Base-by-base conservation (phyloP, 352 stramenopile species). In the Albugo candida region DNA sequence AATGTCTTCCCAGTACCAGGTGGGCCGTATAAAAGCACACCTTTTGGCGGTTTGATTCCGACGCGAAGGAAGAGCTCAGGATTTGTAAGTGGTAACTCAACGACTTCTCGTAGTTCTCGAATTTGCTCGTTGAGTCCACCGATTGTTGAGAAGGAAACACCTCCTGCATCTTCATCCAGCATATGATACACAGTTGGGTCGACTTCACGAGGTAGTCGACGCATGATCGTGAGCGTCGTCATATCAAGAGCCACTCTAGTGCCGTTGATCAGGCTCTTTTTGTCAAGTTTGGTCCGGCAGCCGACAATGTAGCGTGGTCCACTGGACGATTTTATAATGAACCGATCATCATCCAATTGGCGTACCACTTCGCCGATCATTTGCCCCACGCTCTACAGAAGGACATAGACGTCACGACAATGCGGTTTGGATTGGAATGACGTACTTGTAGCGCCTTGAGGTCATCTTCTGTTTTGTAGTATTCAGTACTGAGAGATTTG, bases 141-240 rank as follows among this genome's bases (percentile, higher is more conserved):
- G 59, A 99, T 98, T 64, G 93, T 92, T 41, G 71, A 91, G 71
- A 98, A 99, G 36, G 82, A 95, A 45, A 99, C 84, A 48, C 93
- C 94, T 42, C 95, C 94, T 13, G 95, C 89, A 50, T 99, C 94
- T 49, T 96, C 92, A 49, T 96, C 94, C 59, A 99, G 86, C 96
- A 99, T 99, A 70, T 98, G 93, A 70, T 98, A 99, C 27, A 99
- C 96, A 2, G 92, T 98, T 17, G 95, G 95, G 65, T 99, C 95
- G 48, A 99, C 94, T 57, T 99, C 94, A 46, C 95, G 80, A 16
- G 96, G 96, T 49, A 99, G 70, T 50, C 94, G 81, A 48, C 94
- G 84, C 94, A 99, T 99, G 67, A 99, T 99, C 34, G 95, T 99
- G 47, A 99, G 75, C 47, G 95, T 99, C n/a, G 95, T 99, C 92